phyloP scores from a whole-genome alignment of 768 basidiomycete genomes.

The Boletus bicolor region DNA sequence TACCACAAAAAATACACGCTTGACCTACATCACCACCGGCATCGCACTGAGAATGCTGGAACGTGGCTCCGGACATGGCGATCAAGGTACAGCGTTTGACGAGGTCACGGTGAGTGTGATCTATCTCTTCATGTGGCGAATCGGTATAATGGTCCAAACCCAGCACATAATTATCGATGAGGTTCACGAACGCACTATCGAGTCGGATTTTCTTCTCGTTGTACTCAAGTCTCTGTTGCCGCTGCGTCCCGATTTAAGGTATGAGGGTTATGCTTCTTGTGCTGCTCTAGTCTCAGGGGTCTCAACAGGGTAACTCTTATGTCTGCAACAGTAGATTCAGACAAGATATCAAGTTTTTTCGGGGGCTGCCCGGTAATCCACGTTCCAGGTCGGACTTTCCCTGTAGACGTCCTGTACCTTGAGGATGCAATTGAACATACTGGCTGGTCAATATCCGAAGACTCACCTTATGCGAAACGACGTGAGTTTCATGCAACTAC shows the following conservation, averaged over 20 bases:
- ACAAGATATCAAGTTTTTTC: constrained; percentile 86
- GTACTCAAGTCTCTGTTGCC: constrained; percentile 81
- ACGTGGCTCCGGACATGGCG: constrained; percentile 64
- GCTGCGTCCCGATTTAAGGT: constrained; percentile 84
- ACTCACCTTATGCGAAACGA: constrained; percentile 75
- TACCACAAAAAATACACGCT: constrained; percentile 70
- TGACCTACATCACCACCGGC: constrained; percentile 89
- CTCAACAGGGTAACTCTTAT: constrained; percentile 78
- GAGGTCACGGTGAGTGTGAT: constrained; percentile 79
- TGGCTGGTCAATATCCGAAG: constrained; percentile 73
- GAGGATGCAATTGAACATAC: constrained; percentile 90
- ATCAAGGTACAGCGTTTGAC: constrained; percentile 80
- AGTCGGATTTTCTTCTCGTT: constrained; percentile 94
- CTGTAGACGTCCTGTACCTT: constrained; percentile 79
- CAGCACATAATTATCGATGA: constrained; percentile 97
- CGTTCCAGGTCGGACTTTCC: constrained; percentile 93
- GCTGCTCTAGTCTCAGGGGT: constrained; percentile 1
- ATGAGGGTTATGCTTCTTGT: constrained; percentile 14
- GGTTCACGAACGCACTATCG: constrained; percentile 96
- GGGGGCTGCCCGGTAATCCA: constrained; percentile 80
- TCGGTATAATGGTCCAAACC: neutral
- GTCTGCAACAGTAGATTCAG: constrained; percentile 93
- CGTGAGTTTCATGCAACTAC: constrained; percentile 40
- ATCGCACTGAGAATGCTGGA: constrained; percentile 98
- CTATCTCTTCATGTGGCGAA: constrained; percentile 4